A percentile compares a stretch with the other conserved stretches of the same genome.
Conservation (phyloP, 139 green algal genomes). For the Chlorella sp. region DNA sequence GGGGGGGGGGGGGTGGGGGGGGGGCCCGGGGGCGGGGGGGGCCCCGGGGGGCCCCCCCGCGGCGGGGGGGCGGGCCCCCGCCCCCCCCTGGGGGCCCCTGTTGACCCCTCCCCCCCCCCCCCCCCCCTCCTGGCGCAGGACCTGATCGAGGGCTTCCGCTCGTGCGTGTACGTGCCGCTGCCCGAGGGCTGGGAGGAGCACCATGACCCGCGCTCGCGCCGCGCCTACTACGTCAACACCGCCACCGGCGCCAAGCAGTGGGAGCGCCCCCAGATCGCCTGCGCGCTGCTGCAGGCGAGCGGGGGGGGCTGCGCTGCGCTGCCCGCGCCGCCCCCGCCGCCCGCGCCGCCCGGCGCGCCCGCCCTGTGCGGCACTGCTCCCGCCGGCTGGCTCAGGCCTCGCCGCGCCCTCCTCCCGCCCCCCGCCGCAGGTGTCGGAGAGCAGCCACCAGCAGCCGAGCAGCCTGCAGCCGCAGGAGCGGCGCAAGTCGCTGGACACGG, state of each 20-base stretch:
- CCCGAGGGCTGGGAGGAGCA: slow-evolving; percentile 79
- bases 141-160: slow-evolving; percentile 65
- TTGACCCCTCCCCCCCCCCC: not conserved
- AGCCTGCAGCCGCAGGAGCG: slow-evolving; percentile 28
- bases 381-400: slow-evolving; percentile 22
- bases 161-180: slow-evolving; percentile 77
- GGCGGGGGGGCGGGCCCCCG: too few relatives aligned
- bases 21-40: too few relatives aligned
- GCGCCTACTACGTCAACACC: slow-evolving; percentile 39
- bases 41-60: too few relatives aligned
- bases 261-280: slow-evolving; percentile 37
- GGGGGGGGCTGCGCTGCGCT: too few relatives aligned
- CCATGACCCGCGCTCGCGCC: slow-evolving; percentile 48
- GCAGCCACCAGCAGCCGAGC: slow-evolving; percentile 44
- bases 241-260: slow-evolving; percentile 35
- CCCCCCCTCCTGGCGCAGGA: slow-evolving; percentile 28
- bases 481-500: not conserved
- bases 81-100: not conserved
- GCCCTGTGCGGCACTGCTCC: too few relatives aligned
- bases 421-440: slow-evolving; percentile 40
- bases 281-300: slow-evolving; percentile 45
- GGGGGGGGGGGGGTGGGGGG: too few relatives aligned
- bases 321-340: too few relatives aligned
- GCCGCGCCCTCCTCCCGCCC: slow-evolving; percentile 30
- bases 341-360: too few relatives aligned